Evolutionary conservation across 192 early-diverging fungal species (phyloP), one percentile per base, ranked within the genome.

Genomic region (Gryganskiella cystojenkinii): DNA sequence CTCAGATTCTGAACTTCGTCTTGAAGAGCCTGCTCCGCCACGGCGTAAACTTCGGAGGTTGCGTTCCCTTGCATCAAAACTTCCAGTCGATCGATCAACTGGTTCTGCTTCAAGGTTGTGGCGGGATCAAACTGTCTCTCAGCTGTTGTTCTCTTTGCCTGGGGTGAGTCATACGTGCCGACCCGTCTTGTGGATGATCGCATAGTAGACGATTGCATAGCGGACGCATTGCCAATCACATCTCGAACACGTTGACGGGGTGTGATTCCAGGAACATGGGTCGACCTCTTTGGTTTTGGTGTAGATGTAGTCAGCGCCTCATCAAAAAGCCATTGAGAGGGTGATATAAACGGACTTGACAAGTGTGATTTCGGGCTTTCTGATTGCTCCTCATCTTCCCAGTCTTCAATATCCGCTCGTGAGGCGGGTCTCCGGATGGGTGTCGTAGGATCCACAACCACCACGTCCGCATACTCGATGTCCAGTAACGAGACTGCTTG

Each of bases 61-160:
- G 50, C 66, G 28, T 78, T 64, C 9, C 64, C 74, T 0, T 78
- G 59, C 74, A 78, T 78, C 74, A 78, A n/a, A 50, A 19, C 50
- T 17, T 60, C 74, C 13, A 78, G 37, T 4, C 74, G 66, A 22
- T 78, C 61, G 6, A 78, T 59, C 46, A 78, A 24, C 22, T 22
- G 10, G 25, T 46, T 56, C 11, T 69, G 74, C 25, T 78, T 78
- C 17, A 37, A 3, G 34, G 57, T 54, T 20, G 74, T 65, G 2
- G 65, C 58, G 3, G 64, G n/a, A 1, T 35, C 25, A 6, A 27
- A 17, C 1, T 33, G 15, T 20, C 59, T 66, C 4, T 35, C 31
- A n/a, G n/a, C n/a, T n/a, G n/a, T n/a, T 10, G 58, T 62, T 30
- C 59, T 67, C 46, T 44, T 76, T 2, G 22, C 3, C 20, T 17